Conservation (phyloP, 495 filamentous ascomycete species). For the Talaromyces proteolyticus region DNA sequence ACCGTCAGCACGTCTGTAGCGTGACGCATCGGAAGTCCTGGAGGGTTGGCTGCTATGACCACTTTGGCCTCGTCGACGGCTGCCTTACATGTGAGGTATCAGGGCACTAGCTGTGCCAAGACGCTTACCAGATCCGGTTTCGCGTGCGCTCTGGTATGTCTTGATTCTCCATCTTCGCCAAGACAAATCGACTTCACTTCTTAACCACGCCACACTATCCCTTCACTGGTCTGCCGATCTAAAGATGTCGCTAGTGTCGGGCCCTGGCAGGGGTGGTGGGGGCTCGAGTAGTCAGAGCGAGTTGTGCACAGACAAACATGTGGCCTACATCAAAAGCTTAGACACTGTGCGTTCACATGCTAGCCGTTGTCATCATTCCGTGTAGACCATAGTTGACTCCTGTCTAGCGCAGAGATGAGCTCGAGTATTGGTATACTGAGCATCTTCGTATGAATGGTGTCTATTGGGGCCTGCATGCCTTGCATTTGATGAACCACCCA, state of each 20-base stretch:
- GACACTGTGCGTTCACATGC: slow-evolving; percentile 60
- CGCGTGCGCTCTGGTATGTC: too few species aligned
- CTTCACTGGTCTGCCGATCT: background rate
- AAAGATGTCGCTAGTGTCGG: slow-evolving; percentile 56
- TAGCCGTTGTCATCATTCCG: slow-evolving; percentile 14
- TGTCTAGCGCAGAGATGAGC: slow-evolving; percentile 74
- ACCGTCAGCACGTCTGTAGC: too few species aligned
- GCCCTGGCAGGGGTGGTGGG: slow-evolving; percentile 50
- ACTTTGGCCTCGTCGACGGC: too few species aligned
- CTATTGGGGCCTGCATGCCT: slow-evolving; percentile 90
- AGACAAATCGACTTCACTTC: too few species aligned
- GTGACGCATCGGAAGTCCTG: too few species aligned
- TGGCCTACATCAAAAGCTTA: slow-evolving; percentile 88
- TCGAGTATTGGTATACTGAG: slow-evolving; percentile 96
- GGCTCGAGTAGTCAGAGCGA: slow-evolving; percentile 47
- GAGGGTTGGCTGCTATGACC: too few species aligned
- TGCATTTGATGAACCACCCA: slow-evolving; percentile 77
- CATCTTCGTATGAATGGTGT: slow-evolving; percentile 91
- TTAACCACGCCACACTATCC: too few species aligned
- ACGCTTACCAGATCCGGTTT: too few species aligned
- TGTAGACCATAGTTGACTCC: slow-evolving; percentile 24
- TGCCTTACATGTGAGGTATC: too few species aligned
- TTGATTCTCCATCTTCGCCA: too few species aligned
- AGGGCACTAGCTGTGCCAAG: too few species aligned
- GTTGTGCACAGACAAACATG: slow-evolving; percentile 69